A percentile compares a stretch with the other conserved stretches of the same genome.
Evolutionary conservation across 352 stramenopile genomes (phyloP).

Genomic region (Pythium periplocum): DNA sequence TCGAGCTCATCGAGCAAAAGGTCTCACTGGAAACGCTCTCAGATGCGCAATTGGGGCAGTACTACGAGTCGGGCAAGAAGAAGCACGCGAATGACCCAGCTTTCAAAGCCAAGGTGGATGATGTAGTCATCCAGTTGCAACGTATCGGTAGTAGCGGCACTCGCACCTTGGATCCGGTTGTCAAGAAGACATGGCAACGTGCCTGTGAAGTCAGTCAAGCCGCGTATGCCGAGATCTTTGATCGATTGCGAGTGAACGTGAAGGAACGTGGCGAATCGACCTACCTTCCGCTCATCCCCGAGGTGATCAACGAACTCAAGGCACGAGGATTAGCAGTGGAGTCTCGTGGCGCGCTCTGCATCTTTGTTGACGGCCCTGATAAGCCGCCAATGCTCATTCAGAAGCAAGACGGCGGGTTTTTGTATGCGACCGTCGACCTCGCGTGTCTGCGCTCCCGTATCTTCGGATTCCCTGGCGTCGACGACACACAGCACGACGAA

Average conservation of each 20-base stretch:
- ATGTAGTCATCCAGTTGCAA: slow-evolving; percentile 71
- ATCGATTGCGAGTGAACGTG: slow-evolving; percentile 59
- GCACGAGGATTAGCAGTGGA: slow-evolving; percentile 36
- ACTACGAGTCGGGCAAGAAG: slow-evolving; percentile 70
- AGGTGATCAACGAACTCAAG: slow-evolving; percentile 40
- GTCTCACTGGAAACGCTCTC: slow-evolving; percentile 44
- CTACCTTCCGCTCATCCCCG: slow-evolving; percentile 57
- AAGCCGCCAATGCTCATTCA: slow-evolving; percentile 81
- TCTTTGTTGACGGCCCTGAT: slow-evolving; percentile 65
- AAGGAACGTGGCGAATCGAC: slow-evolving; percentile 70
- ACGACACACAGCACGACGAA: slow-evolving; percentile 66
- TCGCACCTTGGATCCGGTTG: slow-evolving; percentile 25
- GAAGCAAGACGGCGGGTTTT: slow-evolving; percentile 72
- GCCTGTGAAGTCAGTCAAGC: slow-evolving; percentile 69
- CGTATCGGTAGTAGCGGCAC: slow-evolving; percentile 23
- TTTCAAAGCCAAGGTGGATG: slow-evolving; percentile 65
- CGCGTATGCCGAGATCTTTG: slow-evolving; percentile 62
- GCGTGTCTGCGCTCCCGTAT: slow-evolving; percentile 70
- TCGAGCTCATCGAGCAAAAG: slow-evolving; percentile 52
- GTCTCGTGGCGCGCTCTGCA: slow-evolving; percentile 60
- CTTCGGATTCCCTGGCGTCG: slow-evolving; percentile 58
- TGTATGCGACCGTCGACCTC: slow-evolving; percentile 79
- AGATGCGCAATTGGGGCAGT: slow-evolving; percentile 54
- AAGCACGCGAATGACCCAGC: slow-evolving; percentile 23
- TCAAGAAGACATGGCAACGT: slow-evolving; percentile 47